Evolutionary conservation across 805 yeast genomes (phyloP).

Genomic region (Saccharomycopsis javanensis): DNA sequence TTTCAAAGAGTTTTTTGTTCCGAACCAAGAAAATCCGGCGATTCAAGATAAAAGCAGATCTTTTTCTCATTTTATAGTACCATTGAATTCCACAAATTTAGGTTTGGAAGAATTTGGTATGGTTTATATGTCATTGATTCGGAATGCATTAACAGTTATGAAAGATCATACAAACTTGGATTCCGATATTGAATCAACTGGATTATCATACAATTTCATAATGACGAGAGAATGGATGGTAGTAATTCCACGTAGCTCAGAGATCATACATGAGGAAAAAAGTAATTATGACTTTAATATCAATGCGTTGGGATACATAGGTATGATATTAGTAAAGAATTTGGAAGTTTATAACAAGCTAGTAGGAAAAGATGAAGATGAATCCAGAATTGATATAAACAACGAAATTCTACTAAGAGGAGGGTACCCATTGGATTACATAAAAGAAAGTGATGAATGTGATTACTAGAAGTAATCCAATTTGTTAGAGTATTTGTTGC

Average conservation of each 20-base stretch:
- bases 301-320: constrained; percentile 74
- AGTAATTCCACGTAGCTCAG: constrained; percentile 69
- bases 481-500: no score
- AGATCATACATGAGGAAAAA: constrained; percentile 35
- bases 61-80: constrained; percentile 70
- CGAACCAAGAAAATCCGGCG: constrained; percentile 48
- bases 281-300: constrained; percentile 34
- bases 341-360: constrained; percentile 43
- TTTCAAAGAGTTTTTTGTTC: constrained; percentile 41
- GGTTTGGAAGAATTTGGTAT: constrained; percentile 46
- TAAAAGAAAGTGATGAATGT: background rate
- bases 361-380: constrained; percentile 30
- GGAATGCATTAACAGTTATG: constrained; percentile 57
- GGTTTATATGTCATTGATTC: constrained; percentile 62
- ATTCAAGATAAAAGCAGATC: constrained; percentile 51
- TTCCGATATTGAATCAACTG: background rate
- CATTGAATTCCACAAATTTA: constrained; percentile 26
- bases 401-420: background rate
- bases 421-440: background rate
- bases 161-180: constrained; percentile 33
- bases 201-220: constrained; percentile 61
- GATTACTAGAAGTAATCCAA: no score
- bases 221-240: constrained; percentile 79
- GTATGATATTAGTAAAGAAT: constrained; percentile 68
- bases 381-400: background rate